Conservation (phyloP, 163 green algal species). For the Scenedesmus sp. region DNA sequence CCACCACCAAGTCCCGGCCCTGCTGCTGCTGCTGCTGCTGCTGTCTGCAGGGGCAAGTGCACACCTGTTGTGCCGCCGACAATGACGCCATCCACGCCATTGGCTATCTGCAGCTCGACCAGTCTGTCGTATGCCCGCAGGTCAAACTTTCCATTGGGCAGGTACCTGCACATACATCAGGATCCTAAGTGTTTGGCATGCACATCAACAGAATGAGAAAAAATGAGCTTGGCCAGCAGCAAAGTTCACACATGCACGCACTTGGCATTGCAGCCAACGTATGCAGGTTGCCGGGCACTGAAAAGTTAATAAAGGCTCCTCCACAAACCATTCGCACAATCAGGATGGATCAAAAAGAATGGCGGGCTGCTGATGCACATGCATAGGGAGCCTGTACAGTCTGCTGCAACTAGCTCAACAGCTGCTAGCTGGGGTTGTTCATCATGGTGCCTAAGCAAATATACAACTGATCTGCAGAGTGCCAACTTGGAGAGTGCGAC, state of each 20-base stretch:
- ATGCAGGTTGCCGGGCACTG: neutral
- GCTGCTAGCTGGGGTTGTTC: neutral
- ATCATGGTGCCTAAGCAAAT: neutral
- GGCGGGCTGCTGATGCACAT: neutral
- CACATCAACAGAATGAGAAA: too few relatives aligned
- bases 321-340: neutral
- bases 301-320: too few relatives aligned
- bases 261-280: too few relatives aligned
- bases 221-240: too few relatives aligned
- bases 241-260: too few relatives aligned
- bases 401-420: slow-evolving; percentile 7
- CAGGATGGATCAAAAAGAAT: neutral
- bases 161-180: slow-evolving; percentile 72
- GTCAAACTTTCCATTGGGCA: slow-evolving; percentile 95
- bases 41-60: neutral
- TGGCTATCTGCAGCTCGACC: slow-evolving; percentile 82
- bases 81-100: slow-evolving; percentile 95
- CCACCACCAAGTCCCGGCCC: slow-evolving; percentile 61
- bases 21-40: slow-evolving; percentile 59
- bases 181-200: too few relatives aligned
- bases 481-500: neutral
- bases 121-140: slow-evolving; percentile 92
- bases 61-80: slow-evolving; percentile 94
- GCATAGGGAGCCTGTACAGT: neutral
- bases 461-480: neutral